These are phyloP conservation scores for Rhizodiscina lignyota DNA, from an alignment of 495 filamentous ascomycete genomes.

Conservation along the genomic window DNA sequence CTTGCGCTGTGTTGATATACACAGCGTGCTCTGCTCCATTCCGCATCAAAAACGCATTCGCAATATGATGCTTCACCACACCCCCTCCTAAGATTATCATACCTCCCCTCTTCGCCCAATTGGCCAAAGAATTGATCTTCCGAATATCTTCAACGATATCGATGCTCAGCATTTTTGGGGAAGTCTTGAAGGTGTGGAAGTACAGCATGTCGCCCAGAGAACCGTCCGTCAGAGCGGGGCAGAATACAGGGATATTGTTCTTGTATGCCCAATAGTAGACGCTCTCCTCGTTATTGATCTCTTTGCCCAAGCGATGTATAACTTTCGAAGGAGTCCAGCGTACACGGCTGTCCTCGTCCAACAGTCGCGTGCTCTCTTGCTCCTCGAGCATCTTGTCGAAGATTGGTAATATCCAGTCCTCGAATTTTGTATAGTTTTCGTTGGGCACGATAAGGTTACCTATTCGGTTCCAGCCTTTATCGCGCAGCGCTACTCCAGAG, in stretches of 20 bases:
- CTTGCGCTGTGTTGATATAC: constrained; percentile 89
- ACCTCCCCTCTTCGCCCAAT: constrained; percentile 65
- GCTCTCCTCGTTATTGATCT: constrained; percentile 77
- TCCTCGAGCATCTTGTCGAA: constrained; percentile 82
- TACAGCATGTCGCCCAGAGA: constrained; percentile 94
- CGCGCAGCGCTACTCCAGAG: constrained; percentile 54
- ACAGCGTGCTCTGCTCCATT: constrained; percentile 94
- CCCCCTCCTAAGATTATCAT: constrained; percentile 94
- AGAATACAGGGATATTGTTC: constrained; percentile 92
- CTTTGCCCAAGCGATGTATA: constrained; percentile 69
- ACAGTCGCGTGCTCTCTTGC: constrained; percentile 61
- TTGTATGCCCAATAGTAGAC: constrained; percentile 91
- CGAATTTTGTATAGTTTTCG: constrained; percentile 88
- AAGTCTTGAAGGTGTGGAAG: constrained; percentile 82
- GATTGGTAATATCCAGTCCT: constrained; percentile 93
- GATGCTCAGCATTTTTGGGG: constrained; percentile 58
- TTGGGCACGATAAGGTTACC: constrained; percentile 96
- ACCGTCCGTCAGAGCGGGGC: constrained; percentile 87
- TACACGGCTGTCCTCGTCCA: constrained; percentile 43
- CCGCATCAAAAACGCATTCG: constrained; percentile 90
- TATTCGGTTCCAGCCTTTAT: constrained; percentile 81
- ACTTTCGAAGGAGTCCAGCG: constrained; percentile 85
- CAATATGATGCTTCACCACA: constrained; percentile 91
- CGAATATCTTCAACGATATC: constrained; percentile 87
- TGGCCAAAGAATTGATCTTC: constrained; percentile 73